Percentiles rank a stretch among this genome's conserved stretches.
phyloP scores from a whole-genome alignment of 2,329 filamentous ascomycete species.

The Scorias spongiosa region DNA sequence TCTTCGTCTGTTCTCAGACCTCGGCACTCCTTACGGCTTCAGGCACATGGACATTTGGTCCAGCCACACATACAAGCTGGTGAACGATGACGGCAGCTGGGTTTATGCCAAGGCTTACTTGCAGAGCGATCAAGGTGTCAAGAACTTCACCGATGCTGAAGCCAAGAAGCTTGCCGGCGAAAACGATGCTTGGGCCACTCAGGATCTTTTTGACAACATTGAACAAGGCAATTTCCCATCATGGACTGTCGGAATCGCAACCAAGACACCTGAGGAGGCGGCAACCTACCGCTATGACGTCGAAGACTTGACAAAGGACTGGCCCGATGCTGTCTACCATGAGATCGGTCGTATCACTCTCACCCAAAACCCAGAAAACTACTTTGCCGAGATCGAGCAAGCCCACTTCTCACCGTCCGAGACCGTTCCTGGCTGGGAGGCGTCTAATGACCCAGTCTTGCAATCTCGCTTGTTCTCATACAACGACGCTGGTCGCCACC shows the following conservation, averaged over 20 bases:
- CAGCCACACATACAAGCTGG: conserved; percentile 28
- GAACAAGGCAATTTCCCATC: conserved; percentile 26
- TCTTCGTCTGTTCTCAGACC: conserved; percentile 36
- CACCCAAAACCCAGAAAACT: conserved; percentile 41
- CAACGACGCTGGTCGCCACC: conserved; percentile 16
- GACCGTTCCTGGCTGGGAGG: conserved; percentile 37
- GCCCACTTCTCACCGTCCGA: conserved; percentile 36
- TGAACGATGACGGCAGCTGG: conserved; percentile 4
- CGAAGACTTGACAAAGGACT: conserved; percentile 40
- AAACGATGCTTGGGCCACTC: conserved; percentile 37
- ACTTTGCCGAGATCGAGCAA: conserved; percentile 36
- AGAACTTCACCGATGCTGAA: conserved; percentile 31
- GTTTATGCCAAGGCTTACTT: conserved; percentile 3
- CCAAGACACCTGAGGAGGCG: conserved; percentile 32
- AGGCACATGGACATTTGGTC: conserved; percentile 31
- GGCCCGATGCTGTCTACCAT: conserved; percentile 30
- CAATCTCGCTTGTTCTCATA: conserved; percentile 38
- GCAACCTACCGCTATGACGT: conserved; percentile 35
- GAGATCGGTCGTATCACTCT: conserved; percentile 36
- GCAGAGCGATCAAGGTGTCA: conserved; percentile 2
- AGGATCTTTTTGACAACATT: conserved; percentile 30
- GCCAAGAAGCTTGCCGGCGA: conserved; percentile 31
- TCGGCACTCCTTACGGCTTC: conserved; percentile 33
- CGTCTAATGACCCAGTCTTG: conserved; percentile 32
- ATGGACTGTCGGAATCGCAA: conserved; percentile 31